Evolutionary conservation across 768 basidiomycete species (phyloP), one percentile per base, ranked within the genome.

Genomic region (Trametopsis cervina): DNA sequence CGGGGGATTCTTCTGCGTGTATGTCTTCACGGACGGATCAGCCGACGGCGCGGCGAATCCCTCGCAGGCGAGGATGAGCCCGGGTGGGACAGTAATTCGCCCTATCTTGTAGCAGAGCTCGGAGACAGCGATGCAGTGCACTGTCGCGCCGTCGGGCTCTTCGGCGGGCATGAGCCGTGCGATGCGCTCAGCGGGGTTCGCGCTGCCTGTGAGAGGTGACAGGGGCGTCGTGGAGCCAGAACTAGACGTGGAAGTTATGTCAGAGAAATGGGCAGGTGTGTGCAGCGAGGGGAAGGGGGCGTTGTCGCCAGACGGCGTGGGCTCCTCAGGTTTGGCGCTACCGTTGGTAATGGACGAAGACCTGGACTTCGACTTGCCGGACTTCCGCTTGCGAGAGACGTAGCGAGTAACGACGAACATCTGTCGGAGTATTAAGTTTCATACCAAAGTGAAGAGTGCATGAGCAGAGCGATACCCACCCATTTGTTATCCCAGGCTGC

Each of bases 401-500:
- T 77, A 85, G 51, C 79, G 81, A 13, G 72, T 72, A 26, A 83
- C 63, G 42, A 83, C 24, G 60, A 80, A 87, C n/a, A 84, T 22
- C 85, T 87, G 42, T 9, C 20, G 25, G 21, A 20, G 1, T 35
- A 36, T 40, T 18, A 24, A 4, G 5, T 9, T 7, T 17, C 3
- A 40, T 36, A 13, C 22, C 38, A 20, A 41, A 20, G 18, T 9
- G 11, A 10, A 9, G n/a, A 4, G 9, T 2, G 26, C 5, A n/a
- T n/a, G n/a, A n/a, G n/a, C n/a, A n/a, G n/a, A n/a, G n/a, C 1
- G 6, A 21, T 11, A 64, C 78, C 40, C 55, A 84, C 85, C 86
- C 86, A 89, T 76, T 89, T 89, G 26, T 80, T 66, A 44, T 87
- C 85, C 87, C 87, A 89, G 4, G 73, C 66, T 10, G 67, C 80